Percentiles rank a stretch among this genome's conserved stretches.
phyloP scores from a whole-genome alignment of 2,329 filamentous ascomycete species.

The Hansfordia pulvinata region DNA sequence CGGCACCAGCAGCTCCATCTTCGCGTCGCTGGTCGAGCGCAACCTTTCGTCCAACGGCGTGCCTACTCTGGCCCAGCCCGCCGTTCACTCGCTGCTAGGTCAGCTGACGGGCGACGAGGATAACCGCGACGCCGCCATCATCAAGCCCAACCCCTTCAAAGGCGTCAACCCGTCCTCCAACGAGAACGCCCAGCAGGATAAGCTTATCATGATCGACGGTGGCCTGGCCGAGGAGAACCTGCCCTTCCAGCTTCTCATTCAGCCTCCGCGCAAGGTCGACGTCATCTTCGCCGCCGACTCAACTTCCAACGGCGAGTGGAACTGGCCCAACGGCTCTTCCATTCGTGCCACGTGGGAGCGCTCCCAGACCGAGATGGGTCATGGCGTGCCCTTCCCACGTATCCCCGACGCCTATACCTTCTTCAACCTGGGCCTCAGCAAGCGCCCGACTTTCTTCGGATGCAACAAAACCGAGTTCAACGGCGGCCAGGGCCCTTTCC shows the following conservation, averaged over 20 bases:
- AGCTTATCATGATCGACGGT: slow-evolving; percentile 64
- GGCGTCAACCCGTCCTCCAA: slow-evolving; percentile 47
- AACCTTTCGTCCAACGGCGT: slow-evolving; percentile 36
- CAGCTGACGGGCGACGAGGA: slow-evolving; percentile 42
- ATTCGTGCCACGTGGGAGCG: slow-evolving; percentile 64
- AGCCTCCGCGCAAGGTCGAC: slow-evolving; percentile 58
- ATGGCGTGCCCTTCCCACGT: slow-evolving; percentile 57
- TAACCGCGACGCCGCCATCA: slow-evolving; percentile 65
- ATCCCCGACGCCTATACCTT: slow-evolving; percentile 68
- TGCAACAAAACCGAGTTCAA: slow-evolving; percentile 52
- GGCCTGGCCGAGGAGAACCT: slow-evolving; percentile 70
- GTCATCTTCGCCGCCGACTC: slow-evolving; percentile 73
- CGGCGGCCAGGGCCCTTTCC: slow-evolving; percentile 18
- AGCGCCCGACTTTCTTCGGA: slow-evolving; percentile 66
- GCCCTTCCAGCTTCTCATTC: slow-evolving; percentile 64
- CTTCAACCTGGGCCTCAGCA: slow-evolving; percentile 63
- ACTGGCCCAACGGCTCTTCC: slow-evolving; percentile 67
- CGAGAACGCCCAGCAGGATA: slow-evolving; percentile 32
- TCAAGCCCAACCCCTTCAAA: slow-evolving; percentile 63
- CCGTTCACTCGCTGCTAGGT: slow-evolving; percentile 36
- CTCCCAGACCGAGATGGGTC: slow-evolving; percentile 37
- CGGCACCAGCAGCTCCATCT: slow-evolving; percentile 74
- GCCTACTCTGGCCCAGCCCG: slow-evolving; percentile 33
- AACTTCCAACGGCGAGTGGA: slow-evolving; percentile 54
- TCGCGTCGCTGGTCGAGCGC: slow-evolving; percentile 63